A percentile compares a stretch with the other conserved stretches of the same genome.
phyloP scores from a whole-genome alignment of 768 basidiomycete genomes.

The Pulveroboletus sp. region DNA sequence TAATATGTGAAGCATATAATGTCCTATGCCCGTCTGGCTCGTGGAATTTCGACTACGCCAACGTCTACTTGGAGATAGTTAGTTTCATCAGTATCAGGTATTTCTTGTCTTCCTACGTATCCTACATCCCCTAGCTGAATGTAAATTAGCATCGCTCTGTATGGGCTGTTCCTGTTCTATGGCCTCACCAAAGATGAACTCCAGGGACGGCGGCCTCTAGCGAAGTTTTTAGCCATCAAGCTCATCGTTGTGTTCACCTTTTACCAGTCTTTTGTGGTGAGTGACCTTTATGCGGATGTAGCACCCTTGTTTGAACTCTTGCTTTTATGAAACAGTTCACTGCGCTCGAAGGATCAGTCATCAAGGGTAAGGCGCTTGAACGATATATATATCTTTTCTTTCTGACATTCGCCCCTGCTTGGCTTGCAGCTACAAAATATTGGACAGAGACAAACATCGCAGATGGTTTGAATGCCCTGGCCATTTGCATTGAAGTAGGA shows the following conservation, averaged over 20 bases:
- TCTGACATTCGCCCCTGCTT: not conserved
- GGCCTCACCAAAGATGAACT: conserved; percentile 77
- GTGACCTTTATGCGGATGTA: conserved; percentile 19
- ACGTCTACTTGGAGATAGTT: conserved; percentile 64
- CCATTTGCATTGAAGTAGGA: conserved; percentile 77
- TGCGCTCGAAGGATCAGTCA: conserved; percentile 63
- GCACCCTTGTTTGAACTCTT: not conserved
- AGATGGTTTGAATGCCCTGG: conserved; percentile 76
- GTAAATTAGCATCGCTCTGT: conserved; percentile 64
- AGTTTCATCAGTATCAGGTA: conserved; percentile 84
- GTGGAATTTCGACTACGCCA: conserved; percentile 58
- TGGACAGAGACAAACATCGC: conserved; percentile 86
- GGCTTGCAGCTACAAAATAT: conserved; percentile 55
- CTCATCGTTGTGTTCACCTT: conserved; percentile 85
- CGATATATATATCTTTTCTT: not conserved
- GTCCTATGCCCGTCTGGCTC: conserved; percentile 67
- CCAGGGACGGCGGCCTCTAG: conserved; percentile 66
- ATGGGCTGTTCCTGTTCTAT: conserved; percentile 83
- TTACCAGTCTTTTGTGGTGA: conserved; percentile 75
- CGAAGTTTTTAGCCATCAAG: conserved; percentile 87
- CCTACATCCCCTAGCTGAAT: not conserved
- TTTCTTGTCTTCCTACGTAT: too few species aligned
- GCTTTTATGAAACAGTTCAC: conserved; percentile 45
- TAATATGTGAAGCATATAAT: conserved; percentile 65
- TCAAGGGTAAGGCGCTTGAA: conserved; percentile 44